A percentile compares a stretch with the other conserved stretches of the same genome.
phyloP scores from a whole-genome alignment of 441 rosid genomes.

The Dalechampia spathulata region DNA sequence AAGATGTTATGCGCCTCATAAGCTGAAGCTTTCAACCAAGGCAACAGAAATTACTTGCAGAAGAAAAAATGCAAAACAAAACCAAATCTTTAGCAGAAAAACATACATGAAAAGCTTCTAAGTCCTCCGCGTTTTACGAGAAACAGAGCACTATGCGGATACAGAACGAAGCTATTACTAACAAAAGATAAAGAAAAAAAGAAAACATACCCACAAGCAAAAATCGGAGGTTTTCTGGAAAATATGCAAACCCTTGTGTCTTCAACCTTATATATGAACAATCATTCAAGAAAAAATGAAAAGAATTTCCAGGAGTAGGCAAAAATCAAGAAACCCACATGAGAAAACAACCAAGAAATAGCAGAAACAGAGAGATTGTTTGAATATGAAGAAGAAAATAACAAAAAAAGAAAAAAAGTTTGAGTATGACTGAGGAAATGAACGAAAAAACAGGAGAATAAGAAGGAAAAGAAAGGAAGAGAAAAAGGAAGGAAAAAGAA shows the following conservation, averaged over 20 bases:
- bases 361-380: no score
- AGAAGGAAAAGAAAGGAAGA: background rate
- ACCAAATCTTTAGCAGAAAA: constrained; percentile 7
- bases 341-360: background rate
- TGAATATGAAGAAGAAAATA: no score
- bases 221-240: background rate
- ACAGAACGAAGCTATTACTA: background rate
- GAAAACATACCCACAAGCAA: background rate
- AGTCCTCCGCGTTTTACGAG: background rate
- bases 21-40: constrained; percentile 29
- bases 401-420: background rate
- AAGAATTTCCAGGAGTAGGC: no score
- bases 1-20: no score
- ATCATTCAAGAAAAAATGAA: no score
- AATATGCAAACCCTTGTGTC: background rate
- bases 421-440: background rate
- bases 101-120: background rate
- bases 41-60: no score
- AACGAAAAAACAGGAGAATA: background rate
- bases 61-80: constrained; percentile 20
- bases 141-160: constrained; percentile 1
- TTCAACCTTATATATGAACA: background rate
- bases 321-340: constrained; percentile 10
- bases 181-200: constrained; percentile 1
- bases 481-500: background rate